Evolutionary conservation across 352 stramenopile genomes (phyloP), one percentile per base, ranked within the genome.

Genomic region (Halophytophthora batemanensis): DNA sequence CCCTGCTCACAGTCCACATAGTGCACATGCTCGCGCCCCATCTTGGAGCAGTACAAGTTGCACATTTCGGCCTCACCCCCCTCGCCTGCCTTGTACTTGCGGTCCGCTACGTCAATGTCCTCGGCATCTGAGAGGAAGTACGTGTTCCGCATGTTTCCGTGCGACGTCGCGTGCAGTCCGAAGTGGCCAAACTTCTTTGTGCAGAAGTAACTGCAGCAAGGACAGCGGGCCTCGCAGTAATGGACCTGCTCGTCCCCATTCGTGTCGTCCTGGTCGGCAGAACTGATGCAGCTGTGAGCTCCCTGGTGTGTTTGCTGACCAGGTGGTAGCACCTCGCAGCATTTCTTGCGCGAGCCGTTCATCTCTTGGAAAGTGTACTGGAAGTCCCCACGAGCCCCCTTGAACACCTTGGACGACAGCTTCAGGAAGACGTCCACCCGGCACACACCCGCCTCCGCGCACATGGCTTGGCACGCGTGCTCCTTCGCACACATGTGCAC

Each of bases 91-190:
- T 64, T 56, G 55, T 90, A 93, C 64, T 91, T 86, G 39, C 81
- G 76, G 38, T 87, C 80, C 5, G 75, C 60, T 17, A 93, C 51
- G 46, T 93, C 78, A 14, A 93, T 80, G 7, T 86, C 66, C 3
- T 70, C 43, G 0, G 64, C 50, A 23, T 89, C 74, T 1, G 76
- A 77, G 3, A 84, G 36, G 39, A 91, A 93, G 43, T 71, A 77
- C 18, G 74, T 91, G 51, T 90, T 87, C 13, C 74, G 63, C 82
- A 91, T 93, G 59, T 93, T 93, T 28, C 80, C 82, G 14, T 91
- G 82, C 0, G 76, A 77, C 1, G 82, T 91, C 22, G 66, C 67
- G 55, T 93, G 80, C 10, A 62, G 19, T 0, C 70, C 77, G 5
- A 53, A 54, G 47, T 93, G 77, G 0, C 74, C 74, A 39, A 58